phyloP scores from a whole-genome alignment of 371 early-diverging fungal species.

The Syncephalastrum sp. region DNA sequence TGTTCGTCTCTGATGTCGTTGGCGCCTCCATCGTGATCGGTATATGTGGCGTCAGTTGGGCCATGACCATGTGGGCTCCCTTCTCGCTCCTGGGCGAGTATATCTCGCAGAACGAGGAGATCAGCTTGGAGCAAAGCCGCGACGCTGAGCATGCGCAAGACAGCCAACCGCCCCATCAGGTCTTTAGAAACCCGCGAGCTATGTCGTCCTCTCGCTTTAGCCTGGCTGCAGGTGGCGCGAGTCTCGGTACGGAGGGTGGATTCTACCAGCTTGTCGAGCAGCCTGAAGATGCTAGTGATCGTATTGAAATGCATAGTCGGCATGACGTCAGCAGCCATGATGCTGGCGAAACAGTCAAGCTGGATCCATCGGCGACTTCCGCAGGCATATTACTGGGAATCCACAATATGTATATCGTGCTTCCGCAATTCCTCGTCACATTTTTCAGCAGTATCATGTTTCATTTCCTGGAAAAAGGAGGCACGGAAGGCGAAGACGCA shows the following conservation, averaged over 20 bases:
- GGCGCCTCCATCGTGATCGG: slow-evolving; percentile 67
- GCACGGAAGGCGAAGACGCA: slow-evolving; percentile 17
- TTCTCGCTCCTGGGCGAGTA: slow-evolving; percentile 89
- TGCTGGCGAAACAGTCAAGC: background rate
- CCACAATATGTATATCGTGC: slow-evolving; percentile 91
- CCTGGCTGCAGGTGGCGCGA: slow-evolving; percentile 25
- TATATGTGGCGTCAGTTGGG: slow-evolving; percentile 83
- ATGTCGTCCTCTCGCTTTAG: slow-evolving; percentile 27
- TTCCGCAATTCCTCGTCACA: slow-evolving; percentile 89
- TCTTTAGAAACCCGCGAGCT: slow-evolving; percentile 1
- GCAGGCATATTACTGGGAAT: slow-evolving; percentile 90
- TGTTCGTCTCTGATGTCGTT: slow-evolving; percentile 48
- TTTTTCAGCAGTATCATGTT: slow-evolving; percentile 76
- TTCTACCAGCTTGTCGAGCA: slow-evolving; percentile 40
- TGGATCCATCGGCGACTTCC: slow-evolving; percentile 23
- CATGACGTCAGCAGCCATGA: background rate
- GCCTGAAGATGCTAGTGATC: slow-evolving; percentile 9
- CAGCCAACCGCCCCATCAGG: background rate
- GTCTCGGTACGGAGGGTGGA: slow-evolving; percentile 35
- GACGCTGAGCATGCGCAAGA: slow-evolving; percentile 2
- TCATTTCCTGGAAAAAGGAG: slow-evolving; percentile 51
- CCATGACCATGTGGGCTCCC: slow-evolving; percentile 90
- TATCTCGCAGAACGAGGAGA: slow-evolving; percentile 49
- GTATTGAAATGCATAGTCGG: slow-evolving; percentile 16
- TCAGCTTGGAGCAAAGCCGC: background rate